Evolutionary conservation across 2,329 filamentous ascomycete genomes (phyloP), one percentile per base, ranked within the genome.

Genomic region (Aureobasidium namibiae): DNA sequence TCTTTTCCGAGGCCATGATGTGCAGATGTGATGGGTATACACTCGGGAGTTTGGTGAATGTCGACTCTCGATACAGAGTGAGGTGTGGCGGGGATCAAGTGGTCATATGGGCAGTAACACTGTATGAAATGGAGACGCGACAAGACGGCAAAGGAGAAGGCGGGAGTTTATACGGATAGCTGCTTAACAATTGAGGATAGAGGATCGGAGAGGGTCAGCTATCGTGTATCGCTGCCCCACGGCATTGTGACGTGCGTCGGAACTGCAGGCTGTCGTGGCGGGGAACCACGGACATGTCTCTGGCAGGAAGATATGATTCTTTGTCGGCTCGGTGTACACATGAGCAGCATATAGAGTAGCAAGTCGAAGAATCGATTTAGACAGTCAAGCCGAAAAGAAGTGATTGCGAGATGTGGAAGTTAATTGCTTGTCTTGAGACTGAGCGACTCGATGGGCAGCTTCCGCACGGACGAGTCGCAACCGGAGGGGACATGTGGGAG

Each of bases 1-100:
- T 63, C 44, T 60, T 61, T 10, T 58, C 50, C 26, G 61, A 60
- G 38, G 59, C 53, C 63, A 65, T 65, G 13, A 4, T 56, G 31
- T 13, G 31, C 21, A 16, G 23, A 3, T 26, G 18, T 11, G 39
- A 21, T 33, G 34, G n/a, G 8, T 45, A 34, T 31, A 23, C 33
- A 54, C 50, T 52, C 33, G 49, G 24, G 49, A 39, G 24, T 39
- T 29, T 39, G 24, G 1, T 39, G 16, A 9, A 36, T 24, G 3
- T 14, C 31, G 33, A 10, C 2, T 33, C 26, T 21, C 9, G 8
- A 9, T 29, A 24, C 24, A 31, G 29, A 5, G 31, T 29, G 14
- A 14, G 23, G 10, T 38, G 26, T 18, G 23, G 21, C 7, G 21
- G 13, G 16, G 9, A 2, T 11, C 18, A 21, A n/a, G 31, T 6